Percentiles rank a stretch among this genome's conserved stretches.
These are phyloP conservation scores for Floccularia luteovirens DNA, from an alignment of 768 basidiomycete genomes.

Conservation along the genomic window DNA sequence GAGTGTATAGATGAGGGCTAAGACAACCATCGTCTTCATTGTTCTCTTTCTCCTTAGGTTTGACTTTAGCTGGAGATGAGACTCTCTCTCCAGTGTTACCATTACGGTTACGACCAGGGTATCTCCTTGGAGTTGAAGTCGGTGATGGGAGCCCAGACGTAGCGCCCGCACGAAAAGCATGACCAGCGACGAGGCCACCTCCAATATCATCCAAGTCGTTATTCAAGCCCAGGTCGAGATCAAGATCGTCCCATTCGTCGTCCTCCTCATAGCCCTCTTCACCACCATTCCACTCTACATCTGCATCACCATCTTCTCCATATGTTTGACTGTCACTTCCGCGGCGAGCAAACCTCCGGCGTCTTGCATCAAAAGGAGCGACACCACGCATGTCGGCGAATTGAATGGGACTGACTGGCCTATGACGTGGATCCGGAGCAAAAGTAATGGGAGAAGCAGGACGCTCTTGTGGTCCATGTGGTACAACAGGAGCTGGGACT, in stretches of 20 bases:
- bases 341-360: conserved; percentile 4
- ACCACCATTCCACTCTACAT: conserved; percentile 4
- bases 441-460: conserved; percentile 67
- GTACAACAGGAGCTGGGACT: conserved; percentile 3
- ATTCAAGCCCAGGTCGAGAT: conserved; percentile 1
- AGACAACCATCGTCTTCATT: background rate
- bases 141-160: background rate
- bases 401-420: conserved; percentile 35
- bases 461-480: too few species aligned
- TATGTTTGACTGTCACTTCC: conserved; percentile 6
- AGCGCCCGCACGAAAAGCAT: background rate
- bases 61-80: background rate
- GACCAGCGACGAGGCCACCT: conserved; percentile 1
- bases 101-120: too few species aligned
- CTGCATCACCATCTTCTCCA: conserved; percentile 6
- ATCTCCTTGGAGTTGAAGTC: too few species aligned
- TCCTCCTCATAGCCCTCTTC: conserved; percentile 23
- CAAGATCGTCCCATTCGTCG: conserved; percentile 20
- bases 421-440: conserved; percentile 34
- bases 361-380: conserved; percentile 6
- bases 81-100: background rate
- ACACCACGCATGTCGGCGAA: conserved; percentile 21
- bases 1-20: conserved; percentile 24
- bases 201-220: conserved; percentile 1
- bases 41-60: background rate